These are phyloP conservation scores for Eucalyptus curtisii DNA, from an alignment of 345 rosid species.

Conservation along the genomic window DNA sequence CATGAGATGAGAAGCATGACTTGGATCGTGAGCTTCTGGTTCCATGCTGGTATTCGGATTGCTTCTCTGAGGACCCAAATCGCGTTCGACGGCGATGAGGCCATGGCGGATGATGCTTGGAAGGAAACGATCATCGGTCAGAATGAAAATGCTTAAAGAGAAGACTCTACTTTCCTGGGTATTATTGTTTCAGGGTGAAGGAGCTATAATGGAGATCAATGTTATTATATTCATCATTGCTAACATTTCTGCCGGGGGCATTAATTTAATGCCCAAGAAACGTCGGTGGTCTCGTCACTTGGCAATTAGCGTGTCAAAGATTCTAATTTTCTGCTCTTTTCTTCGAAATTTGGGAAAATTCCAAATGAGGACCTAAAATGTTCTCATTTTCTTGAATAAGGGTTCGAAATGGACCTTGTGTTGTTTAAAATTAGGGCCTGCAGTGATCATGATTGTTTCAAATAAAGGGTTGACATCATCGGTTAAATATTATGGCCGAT, in stretches of 20 bases:
- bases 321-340: not conserved
- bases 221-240: not conserved
- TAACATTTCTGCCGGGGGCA: not conserved
- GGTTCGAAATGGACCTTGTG: fast-evolving
- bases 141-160: not conserved
- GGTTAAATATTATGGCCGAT: too few species aligned
- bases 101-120: not conserved
- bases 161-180: not conserved
- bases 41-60: not conserved
- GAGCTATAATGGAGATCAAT: not conserved
- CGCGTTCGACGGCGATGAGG: not conserved
- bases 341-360: not conserved
- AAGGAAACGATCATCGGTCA: not conserved
- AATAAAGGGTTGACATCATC: too few species aligned
- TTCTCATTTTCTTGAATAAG: too few species aligned
- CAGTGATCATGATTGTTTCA: too few species aligned
- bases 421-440: too few species aligned
- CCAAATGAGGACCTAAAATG: too few species aligned
- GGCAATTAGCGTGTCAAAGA: not conserved
- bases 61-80: not conserved
- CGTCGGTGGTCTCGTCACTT: not conserved
- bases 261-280: not conserved
- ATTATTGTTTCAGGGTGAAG: not conserved
- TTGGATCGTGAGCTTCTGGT: not conserved
- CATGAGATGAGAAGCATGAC: not conserved